Percentiles rank a stretch among this genome's conserved stretches.
These are phyloP conservation scores for Triticum monococcum DNA, from an alignment of 176 grass and related monocot species.

Conservation along the genomic window DNA sequence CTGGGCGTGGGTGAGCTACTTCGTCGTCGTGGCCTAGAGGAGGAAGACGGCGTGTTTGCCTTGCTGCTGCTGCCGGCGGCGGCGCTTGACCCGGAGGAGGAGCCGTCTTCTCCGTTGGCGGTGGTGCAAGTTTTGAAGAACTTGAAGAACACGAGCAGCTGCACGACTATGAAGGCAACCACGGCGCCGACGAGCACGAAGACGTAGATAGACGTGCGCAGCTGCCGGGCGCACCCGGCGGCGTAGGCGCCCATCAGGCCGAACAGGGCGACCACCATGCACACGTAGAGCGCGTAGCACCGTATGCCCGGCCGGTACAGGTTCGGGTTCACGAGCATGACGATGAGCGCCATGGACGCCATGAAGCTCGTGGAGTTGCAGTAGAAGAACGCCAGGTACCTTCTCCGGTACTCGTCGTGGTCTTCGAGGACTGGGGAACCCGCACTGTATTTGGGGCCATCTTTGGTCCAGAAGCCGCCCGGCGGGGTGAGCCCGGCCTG, in stretches of 20 bases:
- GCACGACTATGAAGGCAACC: neutral
- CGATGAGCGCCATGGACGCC: slow-evolving; percentile 31
- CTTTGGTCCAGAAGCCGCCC: neutral
- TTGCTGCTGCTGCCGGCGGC: neutral
- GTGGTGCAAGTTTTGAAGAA: neutral
- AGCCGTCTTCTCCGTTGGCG: too few relatives aligned
- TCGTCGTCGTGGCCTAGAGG: neutral
- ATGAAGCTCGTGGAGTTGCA: slow-evolving; percentile 43
- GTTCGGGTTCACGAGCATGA: slow-evolving; percentile 12
- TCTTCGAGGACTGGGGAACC: neutral
- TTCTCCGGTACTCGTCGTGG: neutral
- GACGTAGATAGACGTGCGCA: neutral
- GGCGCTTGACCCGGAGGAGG: neutral
- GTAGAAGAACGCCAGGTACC: slow-evolving; percentile 36
- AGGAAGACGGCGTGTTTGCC: neutral
- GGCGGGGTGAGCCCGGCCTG: slow-evolving; percentile 42
- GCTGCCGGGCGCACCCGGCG: neutral
- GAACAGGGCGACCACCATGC: neutral
- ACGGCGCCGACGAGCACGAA: neutral
- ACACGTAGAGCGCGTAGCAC: slow-evolving; percentile 14
- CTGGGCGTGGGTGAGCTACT: neutral
- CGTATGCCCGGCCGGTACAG: slow-evolving; percentile 3
- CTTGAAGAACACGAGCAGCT: neutral
- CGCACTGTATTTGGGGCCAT: neutral
- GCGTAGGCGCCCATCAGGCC: slow-evolving; percentile 24